These are phyloP conservation scores for Moesziomyces sp. DNA, from an alignment of 1,284 basidiomycete species.

Conservation along the genomic window DNA sequence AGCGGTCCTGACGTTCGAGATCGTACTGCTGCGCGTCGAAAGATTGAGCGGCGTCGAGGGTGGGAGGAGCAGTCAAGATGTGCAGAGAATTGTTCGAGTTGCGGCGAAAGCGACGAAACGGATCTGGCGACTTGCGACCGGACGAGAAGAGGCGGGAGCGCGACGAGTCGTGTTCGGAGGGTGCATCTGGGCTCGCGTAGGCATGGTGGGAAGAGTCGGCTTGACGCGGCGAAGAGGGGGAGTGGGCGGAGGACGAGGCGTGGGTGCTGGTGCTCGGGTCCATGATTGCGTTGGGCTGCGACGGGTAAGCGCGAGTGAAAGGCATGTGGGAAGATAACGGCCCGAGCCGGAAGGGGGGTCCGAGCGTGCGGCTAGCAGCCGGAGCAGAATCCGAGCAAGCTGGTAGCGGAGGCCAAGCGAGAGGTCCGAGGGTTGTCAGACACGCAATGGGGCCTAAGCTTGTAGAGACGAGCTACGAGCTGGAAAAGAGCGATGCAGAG, in stretches of 20 bases:
- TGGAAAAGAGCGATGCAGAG: not conserved
- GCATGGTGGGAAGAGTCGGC: slow-evolving; percentile 4
- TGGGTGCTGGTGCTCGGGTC: slow-evolving; percentile 2
- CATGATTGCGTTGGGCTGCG: not conserved
- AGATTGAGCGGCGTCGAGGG: slow-evolving; percentile 11
- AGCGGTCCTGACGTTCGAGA: not conserved
- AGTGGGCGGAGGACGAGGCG: slow-evolving; percentile 1
- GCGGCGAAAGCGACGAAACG: slow-evolving; percentile 45
- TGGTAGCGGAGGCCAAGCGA: slow-evolving; percentile 1
- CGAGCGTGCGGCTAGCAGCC: not conserved
- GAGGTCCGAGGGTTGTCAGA: not conserved
- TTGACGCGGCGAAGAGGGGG: slow-evolving; percentile 9
- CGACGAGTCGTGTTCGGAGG: slow-evolving; percentile 13
- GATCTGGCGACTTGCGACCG: slow-evolving; percentile 49
- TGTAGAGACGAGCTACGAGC: not conserved
- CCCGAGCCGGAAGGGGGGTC: too few species aligned
- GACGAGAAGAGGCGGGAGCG: slow-evolving; percentile 32
- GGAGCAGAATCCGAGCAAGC: not conserved
- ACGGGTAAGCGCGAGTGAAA: slow-evolving; percentile 19
- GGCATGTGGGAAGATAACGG: slow-evolving; percentile 3
- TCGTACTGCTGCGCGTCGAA: slow-evolving; percentile 24
- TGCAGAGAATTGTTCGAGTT: slow-evolving; percentile 38
- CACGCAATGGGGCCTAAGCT: slow-evolving; percentile 2
- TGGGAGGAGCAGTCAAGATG: slow-evolving; percentile 18
- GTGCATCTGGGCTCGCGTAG: slow-evolving; percentile 2